Base-by-base conservation (phyloP, 2,329 filamentous ascomycete species). In the Colletotrichum karsti region DNA sequence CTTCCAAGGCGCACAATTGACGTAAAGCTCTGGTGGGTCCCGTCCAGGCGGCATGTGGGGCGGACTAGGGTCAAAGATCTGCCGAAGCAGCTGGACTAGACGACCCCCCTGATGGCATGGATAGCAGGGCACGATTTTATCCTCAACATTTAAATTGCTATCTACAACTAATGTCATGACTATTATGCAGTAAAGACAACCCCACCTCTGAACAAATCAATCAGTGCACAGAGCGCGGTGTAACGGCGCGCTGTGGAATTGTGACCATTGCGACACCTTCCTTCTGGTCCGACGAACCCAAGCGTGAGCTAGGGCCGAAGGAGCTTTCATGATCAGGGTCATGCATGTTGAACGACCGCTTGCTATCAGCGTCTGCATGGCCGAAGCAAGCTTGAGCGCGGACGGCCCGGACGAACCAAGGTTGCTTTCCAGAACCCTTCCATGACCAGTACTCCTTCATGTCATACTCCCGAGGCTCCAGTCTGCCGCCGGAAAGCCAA, bases 381-480 rank as follows among this genome's bases (percentile, higher is more conserved):
- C 59, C 48, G 62, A 76, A 72, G 18, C 71, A 64, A 28, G 72
- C 71, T 26, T 74, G 73, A 2, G 67, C 69, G 42, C 78, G 73
- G 28, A 78, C 70, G 3, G 80, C 80, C 6, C 83, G 80, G 41
- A 86, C 74, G 64, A 85, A 81, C 81, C 84, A 86, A 0, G 85
- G 84, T 44, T 83, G 78, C 3, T 79, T 79, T 4, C 85, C 85
- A 1, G 77, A 76, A 3, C 83, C 83, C 69, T 82, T 83, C 84
- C 83, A 87, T 1, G 84, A 83, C 85, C 85, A 88, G 72, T 87
- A 87, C 63, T 87, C 84, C 69, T 87, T 87, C 69, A 84, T 77
- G 42, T 87, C 84, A 69, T 87, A 87, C 69, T 87, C 83, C 22
- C 80, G 79, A 4, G 85, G 85, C 72, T 84, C 80, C 24, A 85